A percentile compares a stretch with the other conserved stretches of the same genome.
Conservation (phyloP, 305 asterid species). For the Solanum hybrid region DNA sequence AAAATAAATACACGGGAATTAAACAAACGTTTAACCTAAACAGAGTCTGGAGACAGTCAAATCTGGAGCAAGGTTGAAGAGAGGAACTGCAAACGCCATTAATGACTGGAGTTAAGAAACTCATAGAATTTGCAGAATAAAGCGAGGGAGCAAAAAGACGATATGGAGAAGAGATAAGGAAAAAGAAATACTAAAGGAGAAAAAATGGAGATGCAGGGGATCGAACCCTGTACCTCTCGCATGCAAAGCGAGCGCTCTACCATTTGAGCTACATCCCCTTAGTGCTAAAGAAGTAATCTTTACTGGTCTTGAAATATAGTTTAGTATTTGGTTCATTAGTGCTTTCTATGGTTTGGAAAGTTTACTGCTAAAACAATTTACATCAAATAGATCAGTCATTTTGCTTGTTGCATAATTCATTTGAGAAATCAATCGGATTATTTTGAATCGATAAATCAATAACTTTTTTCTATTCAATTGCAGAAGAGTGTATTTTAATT, state of each 20-base stretch:
- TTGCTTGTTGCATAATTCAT: neutral
- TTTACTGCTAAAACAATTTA: neutral
- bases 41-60: conserved; percentile 63
- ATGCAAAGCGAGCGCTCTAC: conserved; percentile 99
- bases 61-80: conserved; percentile 55
- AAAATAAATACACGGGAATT: neutral
- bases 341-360: neutral
- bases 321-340: too few species aligned
- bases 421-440: neutral
- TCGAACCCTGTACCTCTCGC: conserved; percentile 99
- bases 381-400: neutral
- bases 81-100: conserved; percentile 43
- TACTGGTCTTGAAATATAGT: rapidly evolving
- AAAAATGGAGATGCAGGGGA: conserved; percentile 84
- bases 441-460: too few species aligned
- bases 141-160: neutral
- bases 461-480: neutral
- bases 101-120: neutral
- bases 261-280: conserved; percentile 96
- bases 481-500: too few species aligned
- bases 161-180: neutral
- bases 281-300: rapidly evolving
- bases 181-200: neutral
- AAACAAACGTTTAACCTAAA: conserved; percentile 29
- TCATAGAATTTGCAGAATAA: neutral